Conservation (phyloP, 2,329 filamentous ascomycete species). For the Cryphonectria nitschkei region DNA sequence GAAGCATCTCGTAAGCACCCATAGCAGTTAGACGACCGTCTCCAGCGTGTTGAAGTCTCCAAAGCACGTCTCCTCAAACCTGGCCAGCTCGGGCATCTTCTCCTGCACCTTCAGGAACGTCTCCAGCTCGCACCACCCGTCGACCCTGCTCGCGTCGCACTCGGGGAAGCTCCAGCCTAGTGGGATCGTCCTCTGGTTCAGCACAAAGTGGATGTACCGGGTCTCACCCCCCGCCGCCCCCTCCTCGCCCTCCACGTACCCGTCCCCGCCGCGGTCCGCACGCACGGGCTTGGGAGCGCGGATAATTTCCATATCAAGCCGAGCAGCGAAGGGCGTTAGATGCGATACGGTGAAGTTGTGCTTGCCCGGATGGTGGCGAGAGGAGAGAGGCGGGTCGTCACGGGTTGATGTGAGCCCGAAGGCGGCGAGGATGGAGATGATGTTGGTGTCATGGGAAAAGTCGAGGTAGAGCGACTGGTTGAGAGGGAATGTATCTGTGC, state of each 20-base stretch:
- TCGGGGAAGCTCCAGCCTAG: conserved; percentile 67
- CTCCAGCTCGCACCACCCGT: conserved; percentile 77
- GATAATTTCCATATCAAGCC: conserved; percentile 76
- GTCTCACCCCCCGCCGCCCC: conserved; percentile 47
- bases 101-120: conserved; percentile 68
- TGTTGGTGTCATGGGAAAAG: conserved; percentile 79
- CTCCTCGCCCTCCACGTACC: conserved; percentile 53
- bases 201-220: conserved; percentile 72
- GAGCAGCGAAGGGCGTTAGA: conserved; percentile 71
- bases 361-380: conserved; percentile 55
- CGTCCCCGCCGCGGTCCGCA: conserved; percentile 49
- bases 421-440: conserved; percentile 69
- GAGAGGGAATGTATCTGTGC: conserved; percentile 69
- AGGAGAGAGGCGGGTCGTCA: conserved; percentile 55
- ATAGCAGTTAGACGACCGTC: conserved; percentile 1
- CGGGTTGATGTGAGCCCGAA: conserved; percentile 73
- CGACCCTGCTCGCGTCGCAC: conserved; percentile 64
- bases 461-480: conserved; percentile 77
- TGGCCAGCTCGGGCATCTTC: conserved; percentile 58
- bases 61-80: conserved; percentile 69
- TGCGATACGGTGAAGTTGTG: conserved; percentile 69
- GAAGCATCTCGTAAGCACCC: neutral
- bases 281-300: conserved; percentile 65
- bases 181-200: conserved; percentile 75
- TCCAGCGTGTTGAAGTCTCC: conserved; percentile 52